phyloP scores from a whole-genome alignment of 179 eudicot genomes.

The Corrigiola litoralis region DNA sequence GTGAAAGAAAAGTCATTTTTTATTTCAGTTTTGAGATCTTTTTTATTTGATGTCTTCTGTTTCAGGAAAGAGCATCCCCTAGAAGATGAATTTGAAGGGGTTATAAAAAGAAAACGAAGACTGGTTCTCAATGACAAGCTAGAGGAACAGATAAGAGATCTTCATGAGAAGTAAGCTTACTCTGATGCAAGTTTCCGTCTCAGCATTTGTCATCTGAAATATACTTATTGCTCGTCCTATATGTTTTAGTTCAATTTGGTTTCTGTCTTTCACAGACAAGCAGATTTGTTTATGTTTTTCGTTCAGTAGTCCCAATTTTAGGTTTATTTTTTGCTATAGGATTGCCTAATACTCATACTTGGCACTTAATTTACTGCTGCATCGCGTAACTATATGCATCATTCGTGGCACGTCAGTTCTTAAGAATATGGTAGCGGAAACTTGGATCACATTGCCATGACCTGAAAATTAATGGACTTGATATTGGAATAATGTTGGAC shows the following conservation, averaged over 20 bases:
- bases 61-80: constrained; percentile 39
- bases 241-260: not conserved
- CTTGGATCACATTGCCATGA: not conserved
- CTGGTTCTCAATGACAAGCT: constrained; percentile 52
- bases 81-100: constrained; percentile 33
- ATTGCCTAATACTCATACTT: not conserved
- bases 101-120: constrained; percentile 44
- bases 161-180: constrained; percentile 62
- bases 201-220: too few species aligned
- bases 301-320: not conserved
- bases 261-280: not conserved
- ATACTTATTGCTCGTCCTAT: too few species aligned
- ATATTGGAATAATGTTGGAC: not conserved
- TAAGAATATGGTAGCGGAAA: not conserved
- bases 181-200: not conserved
- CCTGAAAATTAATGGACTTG: not conserved
- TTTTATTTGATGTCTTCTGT: constrained; percentile 18
- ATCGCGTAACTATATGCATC: not conserved
- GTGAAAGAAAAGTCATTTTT: not conserved
- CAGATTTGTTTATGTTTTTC: constrained; percentile 10
- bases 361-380: not conserved
- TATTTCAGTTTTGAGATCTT: constrained; percentile 1
- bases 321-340: not conserved
- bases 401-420: not conserved
- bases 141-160: constrained; percentile 48